Percentiles rank a stretch among this genome's conserved stretches.
phyloP scores from a whole-genome alignment of 2,329 filamentous ascomycete genomes.

The Penicillium sp. region DNA sequence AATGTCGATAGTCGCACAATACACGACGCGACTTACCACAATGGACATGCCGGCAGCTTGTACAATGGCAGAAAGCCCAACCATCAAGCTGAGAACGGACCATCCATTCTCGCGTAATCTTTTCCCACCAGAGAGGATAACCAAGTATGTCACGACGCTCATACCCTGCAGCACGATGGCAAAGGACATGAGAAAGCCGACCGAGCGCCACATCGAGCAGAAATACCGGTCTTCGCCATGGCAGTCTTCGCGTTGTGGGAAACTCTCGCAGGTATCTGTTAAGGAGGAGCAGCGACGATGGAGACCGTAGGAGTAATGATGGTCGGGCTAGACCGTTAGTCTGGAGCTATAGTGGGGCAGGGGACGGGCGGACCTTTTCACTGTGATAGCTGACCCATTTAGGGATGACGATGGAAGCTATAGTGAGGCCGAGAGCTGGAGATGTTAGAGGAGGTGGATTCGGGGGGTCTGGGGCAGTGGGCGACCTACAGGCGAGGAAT shows the following conservation, averaged over 20 bases:
- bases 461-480: not conserved
- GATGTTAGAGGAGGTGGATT: not conserved
- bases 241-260: constrained; percentile 71
- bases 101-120: constrained; percentile 79
- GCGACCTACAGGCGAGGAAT: constrained; percentile 45
- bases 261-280: constrained; percentile 56
- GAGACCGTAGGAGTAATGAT: constrained; percentile 71
- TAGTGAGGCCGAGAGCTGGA: constrained; percentile 47
- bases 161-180: constrained; percentile 80
- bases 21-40: constrained; percentile 63
- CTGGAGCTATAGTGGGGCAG: not conserved
- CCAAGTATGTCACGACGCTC: constrained; percentile 74
- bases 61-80: constrained; percentile 66
- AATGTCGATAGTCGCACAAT: not conserved
- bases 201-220: constrained; percentile 87
- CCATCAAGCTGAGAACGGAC: constrained; percentile 69
- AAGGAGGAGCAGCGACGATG: constrained; percentile 77
- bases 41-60: constrained; percentile 78
- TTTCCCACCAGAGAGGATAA: constrained; percentile 77
- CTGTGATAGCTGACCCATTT: constrained; percentile 53
- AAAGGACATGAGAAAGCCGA: constrained; percentile 86
- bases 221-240: constrained; percentile 69
- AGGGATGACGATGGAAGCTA: constrained; percentile 50
- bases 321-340: constrained; percentile 44
- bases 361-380: constrained; percentile 37